phyloP scores from a whole-genome alignment of 305 asterid species.

The Plantago lanceolata region DNA sequence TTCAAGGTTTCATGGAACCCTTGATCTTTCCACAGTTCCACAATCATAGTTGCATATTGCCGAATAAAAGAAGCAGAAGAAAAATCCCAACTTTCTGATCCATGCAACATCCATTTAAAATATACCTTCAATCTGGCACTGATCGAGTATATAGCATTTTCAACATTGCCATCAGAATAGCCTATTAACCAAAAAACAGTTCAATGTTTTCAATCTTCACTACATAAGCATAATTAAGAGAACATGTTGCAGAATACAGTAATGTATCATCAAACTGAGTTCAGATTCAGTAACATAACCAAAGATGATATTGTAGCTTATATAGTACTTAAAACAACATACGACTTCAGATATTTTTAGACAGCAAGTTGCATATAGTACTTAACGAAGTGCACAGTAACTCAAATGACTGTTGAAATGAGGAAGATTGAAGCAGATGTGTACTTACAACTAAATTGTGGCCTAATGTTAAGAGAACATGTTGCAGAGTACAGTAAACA shows the following conservation, averaged over 20 bases:
- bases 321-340: no score
- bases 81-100: slow-evolving; percentile 40
- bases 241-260: not conserved
- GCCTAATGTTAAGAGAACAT: not conserved
- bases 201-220: not conserved
- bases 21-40: not conserved
- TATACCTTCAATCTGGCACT: slow-evolving; percentile 40
- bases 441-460: not conserved
- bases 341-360: no score
- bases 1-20: not conserved
- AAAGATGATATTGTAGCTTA: no score
- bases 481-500: not conserved
- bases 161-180: slow-evolving; percentile 22
- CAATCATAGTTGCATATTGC: not conserved
- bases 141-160: slow-evolving; percentile 33
- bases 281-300: not conserved
- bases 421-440: no score
- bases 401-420: no score
- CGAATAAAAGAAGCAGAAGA: slow-evolving; percentile 31
- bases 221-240: not conserved
- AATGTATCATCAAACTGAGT: not conserved
- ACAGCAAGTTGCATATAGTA: no score
- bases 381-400: no score
- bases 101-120: slow-evolving; percentile 51
- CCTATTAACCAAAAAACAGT: slow-evolving; percentile 30